phyloP scores from a whole-genome alignment of 331 rosid species.

The Arachis monticola region DNA sequence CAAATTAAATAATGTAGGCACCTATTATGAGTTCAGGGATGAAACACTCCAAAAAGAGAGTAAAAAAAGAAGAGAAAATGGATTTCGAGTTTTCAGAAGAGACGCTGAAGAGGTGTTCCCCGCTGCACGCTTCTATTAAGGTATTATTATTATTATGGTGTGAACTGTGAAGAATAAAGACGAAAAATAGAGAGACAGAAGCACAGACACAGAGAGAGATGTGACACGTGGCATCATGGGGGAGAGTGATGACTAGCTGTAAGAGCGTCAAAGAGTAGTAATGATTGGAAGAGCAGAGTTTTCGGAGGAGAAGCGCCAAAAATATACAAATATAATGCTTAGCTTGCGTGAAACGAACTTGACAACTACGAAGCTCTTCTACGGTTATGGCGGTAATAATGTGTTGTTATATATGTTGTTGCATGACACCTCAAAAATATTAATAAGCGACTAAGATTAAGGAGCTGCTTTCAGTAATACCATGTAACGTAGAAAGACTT shows the following conservation, averaged over 20 bases:
- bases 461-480: no score
- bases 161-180: no score
- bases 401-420: no score
- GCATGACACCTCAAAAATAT: no score
- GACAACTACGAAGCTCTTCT: no score
- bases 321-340: neutral
- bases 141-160: neutral
- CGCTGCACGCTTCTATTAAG: neutral
- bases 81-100: neutral
- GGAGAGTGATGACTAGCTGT: constrained; percentile 10
- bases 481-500: no score
- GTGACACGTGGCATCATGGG: constrained; percentile 17
- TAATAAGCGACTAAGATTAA: no score
- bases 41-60: neutral
- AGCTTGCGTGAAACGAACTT: no score
- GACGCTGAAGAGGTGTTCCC: neutral
- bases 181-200: neutral
- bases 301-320: constrained; percentile 16
- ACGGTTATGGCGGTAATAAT: no score
- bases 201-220: constrained; percentile 18
- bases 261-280: neutral
- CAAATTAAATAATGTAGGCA: neutral
- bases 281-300: constrained; percentile 35
- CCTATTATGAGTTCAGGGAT: neutral
- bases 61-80: neutral